phyloP scores from a whole-genome alignment of 805 yeast genomes.

The Ogataea populi-albae region DNA sequence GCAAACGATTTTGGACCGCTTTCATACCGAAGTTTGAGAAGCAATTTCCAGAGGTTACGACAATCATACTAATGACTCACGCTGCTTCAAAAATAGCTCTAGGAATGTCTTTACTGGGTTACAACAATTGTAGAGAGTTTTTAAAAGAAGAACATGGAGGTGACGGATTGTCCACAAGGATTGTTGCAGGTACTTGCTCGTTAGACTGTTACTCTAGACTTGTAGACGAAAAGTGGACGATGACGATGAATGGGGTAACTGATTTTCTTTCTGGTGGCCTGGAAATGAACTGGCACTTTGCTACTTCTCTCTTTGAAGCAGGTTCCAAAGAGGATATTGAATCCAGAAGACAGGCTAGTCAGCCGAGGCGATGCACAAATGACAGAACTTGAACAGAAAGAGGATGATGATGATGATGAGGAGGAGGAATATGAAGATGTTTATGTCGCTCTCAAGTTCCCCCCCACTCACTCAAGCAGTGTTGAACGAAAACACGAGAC shows the following conservation, averaged over 20 bases:
- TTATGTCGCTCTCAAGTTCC: slow-evolving; percentile 53
- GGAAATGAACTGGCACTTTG: slow-evolving; percentile 92
- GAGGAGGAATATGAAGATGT: slow-evolving; percentile 43
- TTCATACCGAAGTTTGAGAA: slow-evolving; percentile 59
- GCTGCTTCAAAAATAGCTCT: slow-evolving; percentile 91
- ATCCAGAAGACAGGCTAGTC: no score
- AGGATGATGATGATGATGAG: slow-evolving; percentile 9
- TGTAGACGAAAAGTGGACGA: slow-evolving; percentile 47
- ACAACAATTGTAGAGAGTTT: slow-evolving; percentile 47
- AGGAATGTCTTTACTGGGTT: slow-evolving; percentile 70
- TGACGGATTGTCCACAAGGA: slow-evolving; percentile 32
- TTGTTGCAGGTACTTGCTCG: slow-evolving; percentile 82
- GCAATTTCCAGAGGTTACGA: slow-evolving; percentile 56
- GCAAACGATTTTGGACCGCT: slow-evolving; percentile 47
- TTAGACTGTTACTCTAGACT: slow-evolving; percentile 56
- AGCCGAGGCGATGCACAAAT: slow-evolving; percentile 21
- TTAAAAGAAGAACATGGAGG: slow-evolving; percentile 45
- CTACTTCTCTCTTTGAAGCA: slow-evolving; percentile 63
- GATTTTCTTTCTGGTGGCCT: slow-evolving; percentile 73
- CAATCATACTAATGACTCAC: slow-evolving; percentile 77
- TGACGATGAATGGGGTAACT: slow-evolving; percentile 69
- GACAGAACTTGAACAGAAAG: slow-evolving; percentile 30
- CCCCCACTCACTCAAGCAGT: slow-evolving; percentile 28
- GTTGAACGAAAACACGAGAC: slow-evolving; percentile 19
- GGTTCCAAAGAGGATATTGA: slow-evolving; percentile 86